A percentile compares a stretch with the other conserved stretches of the same genome.
These are phyloP conservation scores for Termitomyces sp. DNA, from an alignment of 768 basidiomycete genomes.

Conservation along the genomic window DNA sequence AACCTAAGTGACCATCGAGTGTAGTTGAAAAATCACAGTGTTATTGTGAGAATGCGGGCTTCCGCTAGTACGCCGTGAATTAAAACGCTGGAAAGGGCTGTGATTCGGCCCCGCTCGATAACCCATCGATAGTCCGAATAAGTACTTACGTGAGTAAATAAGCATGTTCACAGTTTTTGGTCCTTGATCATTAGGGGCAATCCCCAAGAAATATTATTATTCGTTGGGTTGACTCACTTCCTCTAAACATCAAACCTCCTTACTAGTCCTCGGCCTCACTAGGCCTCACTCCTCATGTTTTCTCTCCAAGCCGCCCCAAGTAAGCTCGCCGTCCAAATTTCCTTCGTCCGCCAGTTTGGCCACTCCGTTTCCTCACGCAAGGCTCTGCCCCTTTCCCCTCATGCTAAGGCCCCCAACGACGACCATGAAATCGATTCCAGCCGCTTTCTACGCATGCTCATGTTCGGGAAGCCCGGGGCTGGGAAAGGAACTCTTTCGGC, in stretches of 20 bases:
- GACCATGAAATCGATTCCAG: slow-evolving; percentile 30
- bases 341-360: slow-evolving; percentile 20
- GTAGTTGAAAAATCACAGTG: background rate
- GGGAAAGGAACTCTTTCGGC: slow-evolving; percentile 83
- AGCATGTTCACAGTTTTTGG: background rate
- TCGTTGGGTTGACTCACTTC: slow-evolving; percentile 9
- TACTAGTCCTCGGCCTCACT: too few relatives aligned
- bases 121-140: background rate
- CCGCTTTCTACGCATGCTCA: slow-evolving; percentile 53
- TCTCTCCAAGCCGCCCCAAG: slow-evolving; percentile 5
- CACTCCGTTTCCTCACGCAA: slow-evolving; percentile 28
- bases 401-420: slow-evolving; percentile 32
- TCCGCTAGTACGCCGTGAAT: background rate
- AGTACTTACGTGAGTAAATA: background rate
- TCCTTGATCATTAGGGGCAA: slow-evolving; percentile 4
- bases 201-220: slow-evolving; percentile 11
- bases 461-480: slow-evolving; percentile 80
- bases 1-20: slow-evolving; percentile 2
- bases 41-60: background rate
- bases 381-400: slow-evolving; percentile 50
- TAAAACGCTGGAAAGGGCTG: background rate
- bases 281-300: slow-evolving; percentile 9
- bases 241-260: background rate
- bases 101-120: background rate
- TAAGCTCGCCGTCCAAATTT: slow-evolving; percentile 1